Evolutionary conservation across 495 filamentous ascomycete genomes (phyloP), one percentile per base, ranked within the genome.

Genomic region (Penicillium daleae): DNA sequence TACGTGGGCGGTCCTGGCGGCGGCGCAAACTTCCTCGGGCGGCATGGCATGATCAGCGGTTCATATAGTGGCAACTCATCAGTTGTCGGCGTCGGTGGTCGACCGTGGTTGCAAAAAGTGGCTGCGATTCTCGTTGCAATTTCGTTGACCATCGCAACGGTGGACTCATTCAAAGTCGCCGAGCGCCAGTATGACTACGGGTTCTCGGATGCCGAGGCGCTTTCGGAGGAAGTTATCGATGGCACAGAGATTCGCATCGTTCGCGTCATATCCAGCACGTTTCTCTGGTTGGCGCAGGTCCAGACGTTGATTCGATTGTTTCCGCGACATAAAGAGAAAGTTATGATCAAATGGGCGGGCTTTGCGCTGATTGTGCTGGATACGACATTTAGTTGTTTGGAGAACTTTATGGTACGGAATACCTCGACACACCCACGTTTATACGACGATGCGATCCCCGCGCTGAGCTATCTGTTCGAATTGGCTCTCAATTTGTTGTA

Each of bases 311-410:
- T 99, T 69, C 87, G 95, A 51, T 79, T 99, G 0, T 99, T 99
- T 69, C 96, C 96, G 19, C 90, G 95, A 27, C 93, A 97, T 68
- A 92, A 96, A 64, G 95, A 99, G 73, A 98, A 97, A 76, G 86
- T 98, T 22, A 90, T 97, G 70, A 99, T 99, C 78, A 98, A 97
- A 77, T 99, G 95, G 95, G 90, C 92, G 9, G 95, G 93, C 2
- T 97, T 98, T 75, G 91, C 90, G 6, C 83, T 99, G 48, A 97
- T 99, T 64, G 82, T 92, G 2, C 80, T 98, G 29, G 95, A 98
- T 68, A 89, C 92, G 7, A 87, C 91, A 2, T 99, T 99, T 69
- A 89, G 88, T 62, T 90, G 89, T 44, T 83, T 98, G 40, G 93
- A 97, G 74, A 92, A 89, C 64, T 98, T 98, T 66, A 79, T 90